These are phyloP conservation scores for Beauveria varroae DNA, from an alignment of 2,329 filamentous ascomycete genomes.

Conservation along the genomic window DNA sequence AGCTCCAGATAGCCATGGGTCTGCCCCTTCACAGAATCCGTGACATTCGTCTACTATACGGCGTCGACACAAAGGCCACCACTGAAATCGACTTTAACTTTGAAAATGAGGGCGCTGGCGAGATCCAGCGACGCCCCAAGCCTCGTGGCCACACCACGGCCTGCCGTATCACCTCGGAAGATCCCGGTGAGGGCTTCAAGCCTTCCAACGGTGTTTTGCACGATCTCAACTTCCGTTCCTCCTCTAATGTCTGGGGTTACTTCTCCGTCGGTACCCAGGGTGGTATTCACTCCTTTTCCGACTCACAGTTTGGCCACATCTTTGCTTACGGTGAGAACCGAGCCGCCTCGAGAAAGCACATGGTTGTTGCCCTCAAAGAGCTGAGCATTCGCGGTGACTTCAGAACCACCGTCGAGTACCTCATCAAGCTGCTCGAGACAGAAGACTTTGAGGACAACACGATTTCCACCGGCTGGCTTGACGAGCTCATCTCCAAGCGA, in stretches of 20 bases:
- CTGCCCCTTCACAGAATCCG: constrained; percentile 89
- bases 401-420: constrained; percentile 94
- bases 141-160: constrained; percentile 97
- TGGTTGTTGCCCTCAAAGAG: constrained; percentile 98
- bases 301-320: constrained; percentile 98
- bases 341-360: constrained; percentile 93
- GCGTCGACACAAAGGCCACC: constrained; percentile 79
- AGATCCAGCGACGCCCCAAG: constrained; percentile 80
- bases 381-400: constrained; percentile 99
- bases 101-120: constrained; percentile 72
- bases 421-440: constrained; percentile 97
- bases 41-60: constrained; percentile 93
- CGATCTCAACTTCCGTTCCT: constrained; percentile 97
- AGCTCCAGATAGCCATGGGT: constrained; percentile 99
- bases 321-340: constrained; percentile 98
- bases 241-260: constrained; percentile 99
- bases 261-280: constrained; percentile 96
- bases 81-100: constrained; percentile 97
- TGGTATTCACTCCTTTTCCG: constrained; percentile 98
- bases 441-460: constrained; percentile 98
- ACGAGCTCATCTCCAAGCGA: constrained; percentile 97
- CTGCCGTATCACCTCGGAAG: constrained; percentile 98
- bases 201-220: constrained; percentile 98
- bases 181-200: constrained; percentile 98
- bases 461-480: constrained; percentile 97